Base-by-base conservation (phyloP, 116 monocot genomes). In the Cymodocea nodosa region DNA sequence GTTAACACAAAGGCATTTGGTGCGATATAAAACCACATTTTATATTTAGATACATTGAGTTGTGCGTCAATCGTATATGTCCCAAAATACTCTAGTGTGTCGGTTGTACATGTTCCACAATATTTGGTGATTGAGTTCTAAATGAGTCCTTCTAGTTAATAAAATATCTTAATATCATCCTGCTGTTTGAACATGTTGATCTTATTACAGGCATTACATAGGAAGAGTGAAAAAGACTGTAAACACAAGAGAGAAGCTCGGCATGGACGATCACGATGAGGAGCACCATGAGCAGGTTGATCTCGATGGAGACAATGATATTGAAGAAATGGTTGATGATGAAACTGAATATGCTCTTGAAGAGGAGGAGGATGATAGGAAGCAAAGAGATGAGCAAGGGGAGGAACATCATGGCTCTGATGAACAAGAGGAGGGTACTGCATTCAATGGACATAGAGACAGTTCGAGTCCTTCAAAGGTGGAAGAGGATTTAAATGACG, bases 261-360 rank as follows among this genome's bases (percentile, higher is more conserved):
- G 58, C 4, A 90, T 87, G 87, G 73, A 75, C 20, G 79, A 81
- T 36, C 73, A 78, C 59, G 59, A 44, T 22, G 82, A 23, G 19
- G 86, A 86, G 54, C 77, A 72, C 23, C 89, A 98, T 35, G 97
- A 97, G 70, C 88, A 91, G 67, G 68, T 97, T 53, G 91, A 88
- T 70, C 78, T 91, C 52, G 98, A 92, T 62, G 92, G 84, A 40
- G 98, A 98, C 74, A 89, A 98, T 74, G 91, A 98, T 58, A 84
- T 78, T 69, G 92, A 92, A 67, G 83, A 89, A 57, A 79, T 77
- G 74, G 81, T 85, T 78, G 87, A 92, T 39, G 88, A 89, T 63
- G 77, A 77, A 53, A 63, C 36, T 8, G 89, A 93, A 62, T 85
- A 85, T 11, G 67, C 60, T 40, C 75, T 25, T 37, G 83, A 80